phyloP scores from a whole-genome alignment of 108 stramenopile genomes.

The Cylindrotheca closterium region DNA sequence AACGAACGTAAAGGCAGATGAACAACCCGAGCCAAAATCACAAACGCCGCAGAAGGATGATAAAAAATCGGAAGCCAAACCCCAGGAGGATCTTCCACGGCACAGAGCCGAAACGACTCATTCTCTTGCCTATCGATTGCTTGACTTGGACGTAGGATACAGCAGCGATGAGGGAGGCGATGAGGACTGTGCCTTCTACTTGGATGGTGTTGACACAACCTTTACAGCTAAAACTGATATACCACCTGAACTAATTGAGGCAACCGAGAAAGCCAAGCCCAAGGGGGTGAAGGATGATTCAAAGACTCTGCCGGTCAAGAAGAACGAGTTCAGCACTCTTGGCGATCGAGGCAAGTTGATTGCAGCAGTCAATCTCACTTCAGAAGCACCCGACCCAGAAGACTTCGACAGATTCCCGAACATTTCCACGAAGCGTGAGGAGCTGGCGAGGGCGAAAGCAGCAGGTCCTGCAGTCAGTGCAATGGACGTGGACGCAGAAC shows the following conservation, averaged over 20 bases:
- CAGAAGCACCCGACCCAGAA: conserved; percentile 47
- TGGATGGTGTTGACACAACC: conserved; percentile 82
- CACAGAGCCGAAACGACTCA: conserved; percentile 70
- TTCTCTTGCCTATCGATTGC: conserved; percentile 60
- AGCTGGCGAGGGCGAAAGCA: conserved; percentile 28
- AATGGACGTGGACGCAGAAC: conserved; percentile 29
- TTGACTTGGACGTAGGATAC: conserved; percentile 81
- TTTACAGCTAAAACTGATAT: conserved; percentile 37
- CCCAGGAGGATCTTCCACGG: conserved; percentile 22
- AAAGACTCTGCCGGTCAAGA: conserved; percentile 55
- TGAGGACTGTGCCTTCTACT: conserved; percentile 73
- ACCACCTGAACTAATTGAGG: conserved; percentile 9
- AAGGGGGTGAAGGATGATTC: conserved; percentile 15
- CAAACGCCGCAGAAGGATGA: conserved; percentile 3
- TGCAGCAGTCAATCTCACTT: conserved; percentile 56
- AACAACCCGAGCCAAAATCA: neutral
- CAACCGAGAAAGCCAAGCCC: conserved; percentile 11
- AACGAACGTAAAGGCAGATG: conserved; percentile 3
- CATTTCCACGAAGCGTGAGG: conserved; percentile 53
- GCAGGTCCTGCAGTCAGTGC: conserved; percentile 13
- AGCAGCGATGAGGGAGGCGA: conserved; percentile 91
- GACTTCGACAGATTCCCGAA: conserved; percentile 77
- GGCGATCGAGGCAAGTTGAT: conserved; percentile 66
- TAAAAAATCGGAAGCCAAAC: conserved; percentile 1
- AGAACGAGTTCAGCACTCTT: conserved; percentile 69